These are phyloP conservation scores for Amborella trichopoda DNA, from an alignment of 164 flowering plant species.

Conservation along the genomic window DNA sequence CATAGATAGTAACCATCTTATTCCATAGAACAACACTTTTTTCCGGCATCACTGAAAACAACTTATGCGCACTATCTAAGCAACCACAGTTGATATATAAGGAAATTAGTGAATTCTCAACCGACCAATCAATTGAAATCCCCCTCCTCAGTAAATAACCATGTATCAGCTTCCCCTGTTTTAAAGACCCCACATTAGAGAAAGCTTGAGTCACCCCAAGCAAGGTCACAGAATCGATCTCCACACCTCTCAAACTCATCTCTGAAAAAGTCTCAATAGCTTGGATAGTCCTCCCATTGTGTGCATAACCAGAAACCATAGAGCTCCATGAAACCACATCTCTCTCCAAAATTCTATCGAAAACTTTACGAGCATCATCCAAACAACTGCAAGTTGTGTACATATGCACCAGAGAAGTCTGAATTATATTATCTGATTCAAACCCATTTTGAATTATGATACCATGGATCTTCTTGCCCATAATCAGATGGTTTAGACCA, in stretches of 20 bases:
- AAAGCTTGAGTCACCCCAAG: slow-evolving; percentile 53
- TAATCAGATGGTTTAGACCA: slow-evolving; percentile 27
- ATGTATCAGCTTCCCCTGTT: slow-evolving; percentile 43
- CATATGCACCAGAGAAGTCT: slow-evolving; percentile 51
- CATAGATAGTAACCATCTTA: slow-evolving; percentile 41
- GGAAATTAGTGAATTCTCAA: slow-evolving; percentile 42
- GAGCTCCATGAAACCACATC: slow-evolving; percentile 80
- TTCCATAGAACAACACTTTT: slow-evolving; percentile 50
- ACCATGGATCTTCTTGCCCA: slow-evolving; percentile 51
- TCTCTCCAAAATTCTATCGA: slow-evolving; percentile 43
- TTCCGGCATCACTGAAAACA: slow-evolving; percentile 17
- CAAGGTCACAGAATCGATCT: slow-evolving; percentile 49
- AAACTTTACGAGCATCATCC: slow-evolving; percentile 34
- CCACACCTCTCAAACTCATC: slow-evolving; percentile 37
- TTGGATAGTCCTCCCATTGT: slow-evolving; percentile 24
- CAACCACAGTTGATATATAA: slow-evolving; percentile 64
- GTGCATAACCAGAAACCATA: slow-evolving; percentile 33
- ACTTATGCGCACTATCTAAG: slow-evolving; percentile 33
- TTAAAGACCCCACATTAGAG: slow-evolving; percentile 31
- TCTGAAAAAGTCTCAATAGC: slow-evolving; percentile 35
- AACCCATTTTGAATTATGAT: slow-evolving; percentile 49
- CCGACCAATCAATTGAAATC: slow-evolving; percentile 20
- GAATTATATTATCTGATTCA: slow-evolving; percentile 39
- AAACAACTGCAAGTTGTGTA: slow-evolving; percentile 50
- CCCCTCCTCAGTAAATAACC: slow-evolving; percentile 34